phyloP scores from a whole-genome alignment of 257 asterid species.

The Solanum chilense region DNA sequence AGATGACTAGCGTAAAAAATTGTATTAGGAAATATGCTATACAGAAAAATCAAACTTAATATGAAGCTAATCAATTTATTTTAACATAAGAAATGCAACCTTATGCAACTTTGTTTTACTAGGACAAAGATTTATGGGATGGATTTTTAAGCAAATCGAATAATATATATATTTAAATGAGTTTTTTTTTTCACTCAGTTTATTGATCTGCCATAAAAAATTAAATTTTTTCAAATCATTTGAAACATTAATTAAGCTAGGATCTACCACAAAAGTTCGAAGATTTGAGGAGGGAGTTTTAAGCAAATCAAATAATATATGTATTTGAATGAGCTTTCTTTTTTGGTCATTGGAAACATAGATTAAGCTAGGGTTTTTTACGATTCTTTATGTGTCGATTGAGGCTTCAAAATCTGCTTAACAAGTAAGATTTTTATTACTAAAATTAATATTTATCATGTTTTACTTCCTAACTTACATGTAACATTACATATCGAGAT shows the following conservation, averaged over 20 bases:
- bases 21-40: neutral
- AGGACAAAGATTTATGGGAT: slow-evolving; percentile 54
- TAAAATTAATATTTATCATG: neutral
- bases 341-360: neutral
- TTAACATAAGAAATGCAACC: slow-evolving; percentile 43
- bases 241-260: slow-evolving; percentile 16
- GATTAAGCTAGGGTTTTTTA: neutral
- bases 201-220: neutral
- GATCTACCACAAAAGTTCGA: slow-evolving; percentile 50
- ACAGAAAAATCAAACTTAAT: neutral
- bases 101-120: slow-evolving; percentile 62
- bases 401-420: neutral
- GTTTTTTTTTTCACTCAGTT: too few relatives aligned
- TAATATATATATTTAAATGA: slow-evolving; percentile 7
- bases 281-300: slow-evolving; percentile 43
- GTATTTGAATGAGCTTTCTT: slow-evolving; percentile 5
- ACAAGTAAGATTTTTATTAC: neutral
- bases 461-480: neutral
- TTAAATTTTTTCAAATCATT: neutral
- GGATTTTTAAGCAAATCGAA: slow-evolving; percentile 21
- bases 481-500: slow-evolving; percentile 20
- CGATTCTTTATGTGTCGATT: neutral
- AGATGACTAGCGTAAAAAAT: slow-evolving; percentile 47
- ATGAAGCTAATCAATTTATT: neutral
- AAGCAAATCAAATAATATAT: slow-evolving; percentile 2